Evolutionary conservation across 1,139 yeast species (phyloP).

Genomic region (Geotrichum australiense): DNA sequence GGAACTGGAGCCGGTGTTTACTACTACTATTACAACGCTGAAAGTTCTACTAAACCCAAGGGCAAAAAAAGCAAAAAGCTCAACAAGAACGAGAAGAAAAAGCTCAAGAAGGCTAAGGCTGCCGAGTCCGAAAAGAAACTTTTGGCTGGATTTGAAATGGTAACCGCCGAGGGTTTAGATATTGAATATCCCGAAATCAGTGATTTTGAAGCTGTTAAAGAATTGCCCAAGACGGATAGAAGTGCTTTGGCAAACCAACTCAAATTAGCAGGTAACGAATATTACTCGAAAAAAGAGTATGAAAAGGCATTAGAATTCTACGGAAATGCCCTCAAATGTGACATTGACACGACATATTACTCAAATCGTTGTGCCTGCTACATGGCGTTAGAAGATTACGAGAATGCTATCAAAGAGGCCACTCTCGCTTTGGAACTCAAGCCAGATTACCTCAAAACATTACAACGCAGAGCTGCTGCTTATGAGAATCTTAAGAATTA

Average conservation of each 20-base stretch:
- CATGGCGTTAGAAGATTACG: constrained; percentile 70
- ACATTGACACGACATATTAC: constrained; percentile 78
- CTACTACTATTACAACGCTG: constrained; percentile 22
- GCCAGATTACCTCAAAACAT: constrained; percentile 90
- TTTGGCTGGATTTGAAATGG: constrained; percentile 24
- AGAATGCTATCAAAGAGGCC: constrained; percentile 81
- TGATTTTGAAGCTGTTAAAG: constrained; percentile 38
- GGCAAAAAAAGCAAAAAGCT: constrained; percentile 24
- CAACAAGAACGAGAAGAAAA: constrained; percentile 27
- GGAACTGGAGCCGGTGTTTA: constrained; percentile 31
- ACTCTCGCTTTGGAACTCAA: constrained; percentile 76
- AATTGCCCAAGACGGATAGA: constrained; percentile 47
- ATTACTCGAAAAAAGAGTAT: constrained; percentile 57
- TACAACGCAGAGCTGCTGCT: constrained; percentile 63
- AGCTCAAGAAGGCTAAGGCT: constrained; percentile 24
- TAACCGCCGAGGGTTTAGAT: constrained; percentile 23
- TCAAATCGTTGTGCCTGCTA: constrained; percentile 95
- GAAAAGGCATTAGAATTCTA: constrained; percentile 70
- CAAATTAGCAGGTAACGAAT: constrained; percentile 84
- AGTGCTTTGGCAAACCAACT: constrained; percentile 67
- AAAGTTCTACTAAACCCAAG: constrained; percentile 18
- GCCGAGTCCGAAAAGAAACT: constrained; percentile 13
- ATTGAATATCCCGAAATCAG: constrained; percentile 31
- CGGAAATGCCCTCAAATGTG: constrained; percentile 63
- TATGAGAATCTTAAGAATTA: constrained; percentile 72